Base-by-base conservation (phyloP, 495 filamentous ascomycete genomes). In the Aspergillus panamensis region DNA sequence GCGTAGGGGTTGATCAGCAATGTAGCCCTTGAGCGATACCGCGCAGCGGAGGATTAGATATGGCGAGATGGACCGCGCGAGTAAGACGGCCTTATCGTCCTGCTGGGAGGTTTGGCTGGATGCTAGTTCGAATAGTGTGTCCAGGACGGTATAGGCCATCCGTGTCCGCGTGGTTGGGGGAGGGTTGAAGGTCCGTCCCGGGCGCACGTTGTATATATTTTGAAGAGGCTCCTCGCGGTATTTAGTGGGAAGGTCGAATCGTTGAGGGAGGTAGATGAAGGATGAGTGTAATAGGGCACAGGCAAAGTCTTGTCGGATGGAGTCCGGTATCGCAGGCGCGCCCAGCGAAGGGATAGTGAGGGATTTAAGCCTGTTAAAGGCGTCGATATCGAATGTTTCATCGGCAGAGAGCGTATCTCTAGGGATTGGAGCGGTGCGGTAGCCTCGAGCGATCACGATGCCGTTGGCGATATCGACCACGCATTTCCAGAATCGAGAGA, bases 1-100 rank as follows among this genome's bases (percentile, higher is more conserved):
- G 14, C 94, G 80, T 10, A 98, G 77, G 14, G 94, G 94, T 64
- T 97, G 94, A 70, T 98, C 94, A 6, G 91, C 88, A 45, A 93
- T 87, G 64, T 96, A 97, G 3, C 85, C 77, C 49, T 90, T 84
- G 30, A 98, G 69, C 1, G 90, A 84, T 8, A 96, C 75, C 1
- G 89, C 91, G 21, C 84, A 84, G 6, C 94, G 86, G 5, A 96
- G 78, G 48, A 97, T 89, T 0, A 97, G 77, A 61, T 91, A 94
- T 0, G 92, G 91, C 3, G 90, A 87, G 3, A 88, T 84, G 1
- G 87, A 87, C 62, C 85, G 81, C 0, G 93, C 89, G 20, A 98
- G 82, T 8, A 83, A 69, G 37, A 83, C 25, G 25, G 25, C 2
- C 5, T 25, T 25, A 2, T 25, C 25, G 14, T 42, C 44, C 14